phyloP scores from a whole-genome alignment of 1,284 basidiomycete species.

The Mrakiaceae sp. region DNA sequence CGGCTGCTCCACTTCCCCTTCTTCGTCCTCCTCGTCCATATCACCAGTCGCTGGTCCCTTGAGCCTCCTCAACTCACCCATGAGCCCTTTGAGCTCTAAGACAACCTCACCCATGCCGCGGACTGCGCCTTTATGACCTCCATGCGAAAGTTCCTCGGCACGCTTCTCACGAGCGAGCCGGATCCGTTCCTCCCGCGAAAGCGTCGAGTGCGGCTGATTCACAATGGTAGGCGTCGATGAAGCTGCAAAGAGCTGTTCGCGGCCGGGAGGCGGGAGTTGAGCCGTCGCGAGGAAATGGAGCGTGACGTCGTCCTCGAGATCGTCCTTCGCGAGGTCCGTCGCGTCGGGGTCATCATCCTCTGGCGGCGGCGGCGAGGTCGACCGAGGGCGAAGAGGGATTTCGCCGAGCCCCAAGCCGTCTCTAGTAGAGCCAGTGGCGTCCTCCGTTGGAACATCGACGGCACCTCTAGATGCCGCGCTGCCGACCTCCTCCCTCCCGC shows the following conservation, averaged over 20 bases:
- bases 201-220: not conserved
- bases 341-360: not conserved
- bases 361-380: not conserved
- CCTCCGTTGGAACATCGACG: not conserved
- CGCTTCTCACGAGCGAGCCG: slow-evolving; percentile 1
- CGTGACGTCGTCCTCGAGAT: slow-evolving; percentile 19
- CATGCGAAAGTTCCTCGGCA: not conserved
- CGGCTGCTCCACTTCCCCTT: not conserved
- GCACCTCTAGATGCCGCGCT: not conserved
- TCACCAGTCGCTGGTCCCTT: slow-evolving; percentile 2
- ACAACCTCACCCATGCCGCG: slow-evolving; percentile 12
- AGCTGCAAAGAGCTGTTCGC: slow-evolving; percentile 11
- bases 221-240: not conserved
- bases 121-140: not conserved
- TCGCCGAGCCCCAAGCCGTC: not conserved
- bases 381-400: not conserved
- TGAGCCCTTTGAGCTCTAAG: slow-evolving; percentile 14
- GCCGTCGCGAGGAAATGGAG: slow-evolving; percentile 22
- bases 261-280: slow-evolving; percentile 14
- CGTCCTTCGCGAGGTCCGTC: not conserved
- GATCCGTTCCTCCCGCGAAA: slow-evolving; percentile 12
- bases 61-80: slow-evolving; percentile 7
- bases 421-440: not conserved
- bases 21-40: not conserved
- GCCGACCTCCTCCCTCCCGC: slow-evolving; percentile 1